Conservation (phyloP, 768 basidiomycete species). For the Mycena rosella region DNA sequence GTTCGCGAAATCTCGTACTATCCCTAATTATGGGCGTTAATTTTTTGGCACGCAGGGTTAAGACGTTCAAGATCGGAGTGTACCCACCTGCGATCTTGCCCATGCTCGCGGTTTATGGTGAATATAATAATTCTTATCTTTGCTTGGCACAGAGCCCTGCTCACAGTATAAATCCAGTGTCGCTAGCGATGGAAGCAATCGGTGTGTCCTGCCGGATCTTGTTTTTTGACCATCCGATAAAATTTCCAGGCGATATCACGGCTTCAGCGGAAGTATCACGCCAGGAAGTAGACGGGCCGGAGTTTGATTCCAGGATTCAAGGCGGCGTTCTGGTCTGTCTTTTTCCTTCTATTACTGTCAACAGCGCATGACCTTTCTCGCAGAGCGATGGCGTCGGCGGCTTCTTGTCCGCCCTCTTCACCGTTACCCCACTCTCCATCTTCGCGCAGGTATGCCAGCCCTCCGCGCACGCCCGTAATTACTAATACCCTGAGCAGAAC, state of each 20-base stretch:
- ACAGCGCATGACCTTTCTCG: background rate
- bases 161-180: conserved; percentile 1
- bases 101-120: conserved; percentile 68
- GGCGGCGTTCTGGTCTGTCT: conserved; percentile 77
- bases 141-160: background rate
- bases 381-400: conserved; percentile 86
- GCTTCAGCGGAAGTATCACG: conserved; percentile 72
- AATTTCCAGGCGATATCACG: conserved; percentile 17
- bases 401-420: conserved; percentile 84
- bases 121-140: conserved; percentile 8
- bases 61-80: conserved; percentile 26
- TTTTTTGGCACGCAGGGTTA: conserved; percentile 31
- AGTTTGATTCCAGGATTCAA: conserved; percentile 87
- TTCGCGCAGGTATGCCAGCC: background rate
- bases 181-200: conserved; percentile 24
- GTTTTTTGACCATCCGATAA: no score
- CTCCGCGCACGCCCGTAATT: conserved; percentile 35
- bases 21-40: background rate
- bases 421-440: conserved; percentile 53
- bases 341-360: no score
- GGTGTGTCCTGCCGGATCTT: background rate
- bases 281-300: conserved; percentile 71
- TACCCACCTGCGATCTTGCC: conserved; percentile 46
- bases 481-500: conserved; percentile 64
- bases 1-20: conserved; percentile 44